Conservation (phyloP, 1,139 yeast species). For the Yamadazyma atmosphaerica region DNA sequence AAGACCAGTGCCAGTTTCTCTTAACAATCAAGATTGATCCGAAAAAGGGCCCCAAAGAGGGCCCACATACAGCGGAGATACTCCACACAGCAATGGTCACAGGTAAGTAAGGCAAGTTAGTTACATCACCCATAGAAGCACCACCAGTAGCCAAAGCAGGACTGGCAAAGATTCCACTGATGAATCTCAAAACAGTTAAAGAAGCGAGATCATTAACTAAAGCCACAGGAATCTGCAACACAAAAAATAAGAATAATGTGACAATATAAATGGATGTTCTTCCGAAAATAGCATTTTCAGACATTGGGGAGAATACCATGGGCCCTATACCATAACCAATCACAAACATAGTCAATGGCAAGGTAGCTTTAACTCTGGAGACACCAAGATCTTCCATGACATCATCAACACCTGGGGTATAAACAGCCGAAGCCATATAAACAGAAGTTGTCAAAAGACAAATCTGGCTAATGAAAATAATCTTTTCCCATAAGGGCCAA, state of each 20-base stretch:
- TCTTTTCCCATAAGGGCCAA: slow-evolving; percentile 24
- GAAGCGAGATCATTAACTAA: slow-evolving; percentile 29
- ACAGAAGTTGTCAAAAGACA: slow-evolving; percentile 24
- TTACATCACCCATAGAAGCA: slow-evolving; percentile 32
- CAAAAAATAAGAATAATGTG: slow-evolving; percentile 31
- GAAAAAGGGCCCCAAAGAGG: slow-evolving; percentile 32
- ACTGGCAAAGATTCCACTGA: slow-evolving; percentile 35
- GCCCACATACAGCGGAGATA: slow-evolving; percentile 30
- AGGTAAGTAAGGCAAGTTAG: slow-evolving; percentile 24
- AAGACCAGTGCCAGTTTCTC: slow-evolving; percentile 43
- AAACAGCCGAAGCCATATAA: slow-evolving; percentile 29
- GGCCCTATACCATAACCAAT: slow-evolving; percentile 60
- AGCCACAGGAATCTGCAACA: slow-evolving; percentile 35
- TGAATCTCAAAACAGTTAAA: slow-evolving; percentile 30
- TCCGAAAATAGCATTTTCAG: slow-evolving; percentile 54
- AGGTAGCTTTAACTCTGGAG: slow-evolving; percentile 41
- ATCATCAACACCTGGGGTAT: slow-evolving; percentile 29
- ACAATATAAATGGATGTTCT: slow-evolving; percentile 41
- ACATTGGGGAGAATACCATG: slow-evolving; percentile 51
- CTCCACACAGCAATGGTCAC: slow-evolving; percentile 29
- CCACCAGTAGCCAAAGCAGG: slow-evolving; percentile 40
- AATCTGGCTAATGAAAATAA: slow-evolving; percentile 20
- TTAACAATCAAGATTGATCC: slow-evolving; percentile 27
- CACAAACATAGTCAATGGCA: slow-evolving; percentile 42
- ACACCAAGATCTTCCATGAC: slow-evolving; percentile 43